Percentiles rank a stretch among this genome's conserved stretches.
Conservation (phyloP, 768 basidiomycete genomes). For the Amanita subjunquillea region DNA sequence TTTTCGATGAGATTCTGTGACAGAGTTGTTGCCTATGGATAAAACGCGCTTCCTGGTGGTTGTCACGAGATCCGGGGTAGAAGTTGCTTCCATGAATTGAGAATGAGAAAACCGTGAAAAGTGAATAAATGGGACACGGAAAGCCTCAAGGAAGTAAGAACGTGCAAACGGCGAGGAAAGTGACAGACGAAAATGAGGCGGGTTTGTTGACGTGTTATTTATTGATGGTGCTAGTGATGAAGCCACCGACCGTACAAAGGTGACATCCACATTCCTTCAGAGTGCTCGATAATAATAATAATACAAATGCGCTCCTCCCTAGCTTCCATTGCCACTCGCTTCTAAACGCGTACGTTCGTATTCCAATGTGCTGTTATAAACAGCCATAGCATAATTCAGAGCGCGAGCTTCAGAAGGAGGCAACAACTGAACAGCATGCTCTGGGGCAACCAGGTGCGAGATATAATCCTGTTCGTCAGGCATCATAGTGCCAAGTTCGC, state of each 20-base stretch:
- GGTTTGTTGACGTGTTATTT: slow-evolving; percentile 28
- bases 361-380: slow-evolving; percentile 19
- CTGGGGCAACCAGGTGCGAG: slow-evolving; percentile 29
- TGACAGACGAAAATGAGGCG: slow-evolving; percentile 7
- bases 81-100: background rate
- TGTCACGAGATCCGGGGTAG: slow-evolving; percentile 8
- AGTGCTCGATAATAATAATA: background rate
- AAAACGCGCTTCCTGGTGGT: slow-evolving; percentile 21
- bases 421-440: slow-evolving; percentile 30
- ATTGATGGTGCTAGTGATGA: slow-evolving; percentile 1
- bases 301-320: background rate
- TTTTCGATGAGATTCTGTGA: slow-evolving; percentile 16
- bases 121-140: slow-evolving; percentile 4
- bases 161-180: slow-evolving; percentile 9
- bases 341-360: background rate
- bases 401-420: slow-evolving; percentile 20
- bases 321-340: background rate
- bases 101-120: slow-evolving; percentile 5
- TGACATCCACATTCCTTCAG: too few species aligned
- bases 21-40: slow-evolving; percentile 19
- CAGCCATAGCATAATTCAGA: slow-evolving; percentile 26
- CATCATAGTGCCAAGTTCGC: slow-evolving; percentile 44
- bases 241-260: background rate
- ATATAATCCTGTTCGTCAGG: slow-evolving; percentile 40
- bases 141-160: slow-evolving; percentile 1